These are phyloP conservation scores for Oehlia diaphana DNA, from an alignment of 192 early-diverging fungal species.

Conservation along the genomic window DNA sequence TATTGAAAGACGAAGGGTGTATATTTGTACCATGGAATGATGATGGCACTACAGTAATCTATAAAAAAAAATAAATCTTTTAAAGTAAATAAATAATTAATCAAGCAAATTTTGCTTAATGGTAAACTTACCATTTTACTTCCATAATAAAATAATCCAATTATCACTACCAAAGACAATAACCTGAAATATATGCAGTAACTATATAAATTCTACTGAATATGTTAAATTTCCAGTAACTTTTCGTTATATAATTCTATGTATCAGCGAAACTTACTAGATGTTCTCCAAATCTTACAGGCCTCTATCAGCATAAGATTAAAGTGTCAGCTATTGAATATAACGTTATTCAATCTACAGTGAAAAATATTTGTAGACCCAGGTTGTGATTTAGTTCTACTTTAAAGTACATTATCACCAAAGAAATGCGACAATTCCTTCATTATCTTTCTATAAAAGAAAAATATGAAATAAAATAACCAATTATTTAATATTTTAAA, in stretches of 20 bases:
- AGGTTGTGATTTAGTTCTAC: too few relatives aligned
- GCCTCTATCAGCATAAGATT: conserved; percentile 56
- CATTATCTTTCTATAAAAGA: conserved; percentile 52
- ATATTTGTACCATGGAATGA: conserved; percentile 43
- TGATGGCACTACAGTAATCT: conserved; percentile 49
- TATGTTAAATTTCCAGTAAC: too few relatives aligned
- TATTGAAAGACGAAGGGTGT: conserved; percentile 53
- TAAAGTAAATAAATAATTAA: neutral
- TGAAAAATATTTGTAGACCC: neutral
- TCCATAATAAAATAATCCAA: conserved; percentile 69
- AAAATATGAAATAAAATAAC: neutral
- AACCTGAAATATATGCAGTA: conserved; percentile 71
- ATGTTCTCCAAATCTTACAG: conserved; percentile 43
- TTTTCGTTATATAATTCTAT: neutral
- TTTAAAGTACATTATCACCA: conserved; percentile 29
- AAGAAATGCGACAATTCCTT: conserved; percentile 58
- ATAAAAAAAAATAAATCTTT: neutral
- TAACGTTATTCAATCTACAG: conserved; percentile 11
- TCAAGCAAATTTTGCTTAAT: neutral
- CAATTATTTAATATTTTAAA: neutral
- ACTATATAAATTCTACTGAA: conserved; percentile 38
- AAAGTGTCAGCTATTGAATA: conserved; percentile 47
- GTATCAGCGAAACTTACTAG: too few relatives aligned
- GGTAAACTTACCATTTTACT: conserved; percentile 40
- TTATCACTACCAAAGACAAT: conserved; percentile 60